Conservation (phyloP, 2,329 filamentous ascomycete species). For the Hymenoscyphus albidus region DNA sequence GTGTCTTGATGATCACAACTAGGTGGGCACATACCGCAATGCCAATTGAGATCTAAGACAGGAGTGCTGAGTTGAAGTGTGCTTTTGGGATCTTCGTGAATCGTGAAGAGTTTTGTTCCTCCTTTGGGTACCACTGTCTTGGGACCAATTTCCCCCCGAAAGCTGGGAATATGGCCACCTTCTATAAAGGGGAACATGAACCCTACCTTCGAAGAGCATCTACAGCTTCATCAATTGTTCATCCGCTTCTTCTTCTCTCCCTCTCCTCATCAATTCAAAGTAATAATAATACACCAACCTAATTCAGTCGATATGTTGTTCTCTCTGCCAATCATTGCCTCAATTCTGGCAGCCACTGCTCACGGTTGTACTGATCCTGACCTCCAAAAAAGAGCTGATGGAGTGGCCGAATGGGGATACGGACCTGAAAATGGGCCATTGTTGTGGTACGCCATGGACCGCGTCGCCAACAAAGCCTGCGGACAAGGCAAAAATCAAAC, state of each 20-base stretch:
- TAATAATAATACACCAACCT: background rate
- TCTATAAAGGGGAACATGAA: background rate
- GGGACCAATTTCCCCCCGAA: background rate
- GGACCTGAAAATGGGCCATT: constrained; percentile 3
- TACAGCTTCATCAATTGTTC: background rate
- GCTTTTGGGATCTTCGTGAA: too few relatives aligned
- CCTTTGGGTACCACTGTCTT: background rate
- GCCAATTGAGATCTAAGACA: too few relatives aligned
- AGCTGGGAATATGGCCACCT: background rate
- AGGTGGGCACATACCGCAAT: too few relatives aligned
- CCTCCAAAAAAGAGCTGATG: background rate
- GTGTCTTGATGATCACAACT: too few relatives aligned
- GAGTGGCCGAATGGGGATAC: background rate
- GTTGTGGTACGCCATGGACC: constrained; percentile 8
- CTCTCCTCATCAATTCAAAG: background rate
- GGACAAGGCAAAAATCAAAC: constrained; percentile 8
- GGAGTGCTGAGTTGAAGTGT: too few relatives aligned
- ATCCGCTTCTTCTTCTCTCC: background rate
- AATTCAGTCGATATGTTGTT: constrained; percentile 3
- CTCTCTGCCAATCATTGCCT: background rate
- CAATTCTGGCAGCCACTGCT: background rate
- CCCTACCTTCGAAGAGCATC: background rate
- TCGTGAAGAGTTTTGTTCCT: background rate
- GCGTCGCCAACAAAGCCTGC: constrained; percentile 5
- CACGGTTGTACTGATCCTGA: constrained; percentile 3